phyloP scores from a whole-genome alignment of 257 asterid species.

The Solanum sparsipilum region DNA sequence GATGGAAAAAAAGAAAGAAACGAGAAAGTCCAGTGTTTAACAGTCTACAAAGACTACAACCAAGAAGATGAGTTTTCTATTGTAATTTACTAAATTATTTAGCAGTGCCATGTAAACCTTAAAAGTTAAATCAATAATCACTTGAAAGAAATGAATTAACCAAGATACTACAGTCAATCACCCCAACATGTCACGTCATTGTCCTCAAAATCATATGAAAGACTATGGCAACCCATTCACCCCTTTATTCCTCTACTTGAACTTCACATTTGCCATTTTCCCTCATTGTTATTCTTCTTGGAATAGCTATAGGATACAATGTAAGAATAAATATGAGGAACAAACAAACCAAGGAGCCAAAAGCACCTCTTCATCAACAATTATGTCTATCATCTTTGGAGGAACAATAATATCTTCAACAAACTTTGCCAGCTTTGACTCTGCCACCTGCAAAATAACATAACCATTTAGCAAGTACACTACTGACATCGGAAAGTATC shows the following conservation, averaged over 20 bases:
- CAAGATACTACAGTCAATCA: neutral
- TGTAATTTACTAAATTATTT: neutral
- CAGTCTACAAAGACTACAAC: neutral
- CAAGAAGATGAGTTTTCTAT: neutral
- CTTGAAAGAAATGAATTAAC: neutral
- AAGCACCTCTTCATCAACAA: conserved; percentile 93
- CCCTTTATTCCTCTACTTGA: neutral
- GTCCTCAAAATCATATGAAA: neutral
- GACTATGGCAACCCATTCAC: neutral
- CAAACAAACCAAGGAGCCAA: conserved; percentile 3
- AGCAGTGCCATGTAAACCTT: neutral
- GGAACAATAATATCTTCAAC: conserved; percentile 97
- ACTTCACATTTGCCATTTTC: neutral
- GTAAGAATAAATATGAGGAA: conserved; percentile 1
- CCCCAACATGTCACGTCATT: neutral
- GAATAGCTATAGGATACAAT: neutral
- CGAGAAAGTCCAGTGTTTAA: neutral
- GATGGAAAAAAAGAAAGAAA: neutral
- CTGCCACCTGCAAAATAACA: conserved; percentile 64
- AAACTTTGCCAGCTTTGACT: conserved; percentile 86
- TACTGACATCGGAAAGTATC: neutral
- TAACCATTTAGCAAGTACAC: conserved; percentile 3
- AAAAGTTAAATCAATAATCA: neutral
- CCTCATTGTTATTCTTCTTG: neutral
- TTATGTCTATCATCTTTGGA: conserved; percentile 91